These are phyloP conservation scores for Suhomyces panamericanus DNA, from an alignment of 1,139 yeast species.

Conservation along the genomic window DNA sequence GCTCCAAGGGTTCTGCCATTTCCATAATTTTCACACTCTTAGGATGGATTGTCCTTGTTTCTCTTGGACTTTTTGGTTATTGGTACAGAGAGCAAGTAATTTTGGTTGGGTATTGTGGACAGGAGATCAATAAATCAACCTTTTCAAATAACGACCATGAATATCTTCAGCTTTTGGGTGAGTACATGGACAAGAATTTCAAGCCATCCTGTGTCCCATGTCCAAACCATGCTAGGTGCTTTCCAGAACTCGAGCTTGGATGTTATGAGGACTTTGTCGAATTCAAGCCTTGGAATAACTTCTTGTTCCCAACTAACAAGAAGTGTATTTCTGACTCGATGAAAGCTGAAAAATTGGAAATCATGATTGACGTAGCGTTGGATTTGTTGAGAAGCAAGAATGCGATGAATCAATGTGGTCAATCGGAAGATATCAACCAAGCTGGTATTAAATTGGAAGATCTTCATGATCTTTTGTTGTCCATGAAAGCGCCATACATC, in stretches of 20 bases:
- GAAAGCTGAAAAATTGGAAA: conserved; percentile 66
- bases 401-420: conserved; percentile 70
- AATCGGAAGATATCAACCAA: conserved; percentile 38
- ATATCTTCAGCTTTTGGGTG: conserved; percentile 29
- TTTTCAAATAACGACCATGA: conserved; percentile 24
- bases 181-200: conserved; percentile 34
- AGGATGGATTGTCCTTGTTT: conserved; percentile 31
- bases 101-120: conserved; percentile 68
- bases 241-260: conserved; percentile 53
- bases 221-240: conserved; percentile 81
- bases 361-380: conserved; percentile 67
- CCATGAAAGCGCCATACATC: conserved; percentile 59
- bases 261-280: conserved; percentile 72
- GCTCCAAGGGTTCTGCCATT: not conserved
- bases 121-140: conserved; percentile 46
- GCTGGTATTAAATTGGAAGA: conserved; percentile 57
- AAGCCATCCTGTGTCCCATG: conserved; percentile 74
- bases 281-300: conserved; percentile 52
- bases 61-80: conserved; percentile 36
- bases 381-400: conserved; percentile 67
- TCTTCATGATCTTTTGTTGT: conserved; percentile 57
- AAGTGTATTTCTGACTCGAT: conserved; percentile 77
- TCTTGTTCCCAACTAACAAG: conserved; percentile 57
- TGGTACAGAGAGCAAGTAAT: conserved; percentile 67
- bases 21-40: conserved; percentile 4